Base-by-base conservation (phyloP, 352 stramenopile species). In the Phytophthora sp. region DNA sequence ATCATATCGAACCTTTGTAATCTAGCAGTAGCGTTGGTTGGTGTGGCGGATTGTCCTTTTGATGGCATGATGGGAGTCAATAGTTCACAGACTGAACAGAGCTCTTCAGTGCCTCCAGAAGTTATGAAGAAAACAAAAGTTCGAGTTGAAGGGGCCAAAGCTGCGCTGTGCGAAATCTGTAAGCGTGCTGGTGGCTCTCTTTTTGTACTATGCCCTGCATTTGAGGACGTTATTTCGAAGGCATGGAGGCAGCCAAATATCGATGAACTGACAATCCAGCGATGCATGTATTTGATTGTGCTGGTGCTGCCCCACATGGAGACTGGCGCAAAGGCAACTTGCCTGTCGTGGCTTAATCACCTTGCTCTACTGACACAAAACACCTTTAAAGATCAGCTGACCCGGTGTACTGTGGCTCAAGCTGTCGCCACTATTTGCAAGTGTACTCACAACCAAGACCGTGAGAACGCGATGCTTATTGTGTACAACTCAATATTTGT, bases 1-100 rank as follows among this genome's bases (percentile, higher is more conserved):
- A 88, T 95, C 27, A 55, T 92, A n/a, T 76, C 69, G 2, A 95
- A 95, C 35, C 66, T 95, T 0, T 90, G 77, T 61, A 86, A 89
- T 54, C 93, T 74, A 38, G 82, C 86, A 1, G 43, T 54, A 4
- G 80, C 79, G 1, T 58, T 90, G 7, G 67, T 79, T 30, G 59
- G 66, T 12, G 38, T 68, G 28, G 48, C 43, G 12, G 35, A 28
- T 30, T 68, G 61, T 23, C 26, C 44, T 34, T 44, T 35, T 8
- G 39, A 61, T 31, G 44, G 12, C 24, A 30, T 51, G 23, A 1
- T 58, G 31, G 38, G 6, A 26, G 9, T 17, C 4, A 66, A 21
- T 37, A 53, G 28, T 6, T 54, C 30, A 10, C 24, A 62, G 10
- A n/a, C 57, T 38, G 37, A 52, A 9, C 2, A 30, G 5, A 48